phyloP scores from a whole-genome alignment of 2,329 filamentous ascomycete species.

The Aspergillus phoenicis region DNA sequence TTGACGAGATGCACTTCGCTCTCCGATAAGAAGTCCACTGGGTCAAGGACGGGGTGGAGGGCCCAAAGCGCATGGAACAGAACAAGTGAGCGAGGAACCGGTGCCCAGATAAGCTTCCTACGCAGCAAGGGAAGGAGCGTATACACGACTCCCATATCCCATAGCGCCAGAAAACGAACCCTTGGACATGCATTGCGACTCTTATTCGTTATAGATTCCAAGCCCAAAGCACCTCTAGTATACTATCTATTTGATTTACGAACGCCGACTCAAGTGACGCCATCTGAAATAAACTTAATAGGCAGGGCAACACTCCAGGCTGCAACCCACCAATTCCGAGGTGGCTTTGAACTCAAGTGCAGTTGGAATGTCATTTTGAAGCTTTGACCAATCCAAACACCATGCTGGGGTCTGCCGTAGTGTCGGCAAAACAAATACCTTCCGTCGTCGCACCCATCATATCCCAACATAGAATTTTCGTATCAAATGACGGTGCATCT shows the following conservation, averaged over 20 bases:
- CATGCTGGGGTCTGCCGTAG: conserved; percentile 42
- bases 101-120: neutral
- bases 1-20: neutral
- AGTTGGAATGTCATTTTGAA: conserved; percentile 1
- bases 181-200: neutral
- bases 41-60: neutral
- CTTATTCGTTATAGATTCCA: too few species aligned
- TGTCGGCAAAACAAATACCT: conserved; percentile 52
- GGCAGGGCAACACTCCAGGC: neutral
- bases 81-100: neutral
- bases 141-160: neutral
- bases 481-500: conserved; percentile 31
- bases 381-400: conserved; percentile 37
- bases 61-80: neutral
- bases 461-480: conserved; percentile 50
- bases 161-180: neutral
- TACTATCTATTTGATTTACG: neutral
- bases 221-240: neutral
- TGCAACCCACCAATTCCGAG: conserved; percentile 3
- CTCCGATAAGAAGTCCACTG: neutral
- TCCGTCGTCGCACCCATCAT: conserved; percentile 49
- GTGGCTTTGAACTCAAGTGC: neutral
- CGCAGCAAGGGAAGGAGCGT: neutral
- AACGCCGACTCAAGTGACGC: conserved; percentile 8
- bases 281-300: conserved; percentile 2